phyloP scores from a whole-genome alignment of 1,284 basidiomycete species.

The Rhodotorula sp. region DNA sequence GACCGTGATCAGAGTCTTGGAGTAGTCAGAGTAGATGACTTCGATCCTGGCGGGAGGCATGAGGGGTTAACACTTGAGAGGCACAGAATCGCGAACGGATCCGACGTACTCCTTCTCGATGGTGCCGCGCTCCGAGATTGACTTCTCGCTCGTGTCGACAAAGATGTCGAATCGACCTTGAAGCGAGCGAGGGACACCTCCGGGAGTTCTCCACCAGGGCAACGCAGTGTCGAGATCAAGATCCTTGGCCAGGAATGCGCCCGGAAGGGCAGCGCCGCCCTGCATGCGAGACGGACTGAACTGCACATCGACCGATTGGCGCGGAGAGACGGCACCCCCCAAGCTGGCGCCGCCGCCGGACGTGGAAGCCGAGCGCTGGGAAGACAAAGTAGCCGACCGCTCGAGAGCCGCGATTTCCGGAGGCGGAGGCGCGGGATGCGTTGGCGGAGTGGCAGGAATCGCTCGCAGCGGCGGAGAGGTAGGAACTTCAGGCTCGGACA shows the following conservation, averaged over 20 bases:
- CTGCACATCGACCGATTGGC: constrained; percentile 18
- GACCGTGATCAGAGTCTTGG: constrained; percentile 16
- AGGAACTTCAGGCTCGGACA: constrained; percentile 50
- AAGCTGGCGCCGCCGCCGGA: neutral
- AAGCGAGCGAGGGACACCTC: constrained; percentile 27
- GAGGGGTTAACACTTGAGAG: too few relatives aligned
- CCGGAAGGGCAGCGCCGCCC: neutral
- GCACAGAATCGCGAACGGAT: neutral
- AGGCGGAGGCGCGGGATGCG: constrained; percentile 44
- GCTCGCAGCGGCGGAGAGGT: constrained; percentile 32
- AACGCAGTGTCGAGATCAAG: neutral
- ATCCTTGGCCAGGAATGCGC: constrained; percentile 19
- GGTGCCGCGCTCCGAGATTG: neutral
- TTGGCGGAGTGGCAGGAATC: constrained; percentile 45
- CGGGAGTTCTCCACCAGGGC: constrained; percentile 26
- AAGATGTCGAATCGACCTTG: constrained; percentile 10
- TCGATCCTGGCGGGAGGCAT: constrained; percentile 9
- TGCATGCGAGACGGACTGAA: neutral
- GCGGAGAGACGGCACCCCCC: constrained; percentile 9
- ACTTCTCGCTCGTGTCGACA: constrained; percentile 52
- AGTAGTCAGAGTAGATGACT: constrained; percentile 23
- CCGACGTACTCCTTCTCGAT: constrained; percentile 12
- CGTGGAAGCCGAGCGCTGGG: neutral
- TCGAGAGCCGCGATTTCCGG: constrained; percentile 46
- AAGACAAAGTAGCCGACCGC: constrained; percentile 13